phyloP scores from a whole-genome alignment of 2,329 filamentous ascomycete genomes.

The Passalora sequoiae region DNA sequence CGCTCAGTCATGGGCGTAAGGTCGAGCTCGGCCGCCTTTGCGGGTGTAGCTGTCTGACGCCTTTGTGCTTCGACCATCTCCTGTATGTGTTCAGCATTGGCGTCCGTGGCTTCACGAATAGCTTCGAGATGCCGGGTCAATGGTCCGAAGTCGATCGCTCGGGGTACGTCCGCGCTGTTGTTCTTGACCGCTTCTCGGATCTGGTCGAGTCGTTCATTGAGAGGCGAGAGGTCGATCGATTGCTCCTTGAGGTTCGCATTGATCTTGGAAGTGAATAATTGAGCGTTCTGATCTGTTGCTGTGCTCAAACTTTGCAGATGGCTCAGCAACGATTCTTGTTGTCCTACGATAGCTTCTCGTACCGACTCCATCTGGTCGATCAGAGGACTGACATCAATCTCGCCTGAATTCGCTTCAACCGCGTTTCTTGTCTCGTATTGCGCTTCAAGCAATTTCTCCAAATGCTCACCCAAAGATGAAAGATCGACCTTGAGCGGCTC shows the following conservation, averaged over 20 bases:
- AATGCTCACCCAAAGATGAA: conserved; percentile 3
- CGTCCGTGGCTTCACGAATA: conserved; percentile 18
- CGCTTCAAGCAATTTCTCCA: conserved; percentile 18
- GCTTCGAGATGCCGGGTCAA: conserved; percentile 13
- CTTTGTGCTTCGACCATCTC: conserved; percentile 18
- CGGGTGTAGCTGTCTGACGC: neutral
- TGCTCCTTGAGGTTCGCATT: conserved; percentile 11
- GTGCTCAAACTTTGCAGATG: conserved; percentile 20
- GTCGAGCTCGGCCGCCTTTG: conserved; percentile 17
- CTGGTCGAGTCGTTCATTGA: conserved; percentile 23
- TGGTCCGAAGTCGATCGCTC: no score
- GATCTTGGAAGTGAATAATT: conserved; percentile 17
- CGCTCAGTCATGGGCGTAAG: conserved; percentile 27
- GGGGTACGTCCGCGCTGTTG: conserved; percentile 12
- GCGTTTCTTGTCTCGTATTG: conserved; percentile 20
- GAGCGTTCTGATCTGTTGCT: conserved; percentile 18
- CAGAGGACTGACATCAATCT: conserved; percentile 21
- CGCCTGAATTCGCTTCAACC: conserved; percentile 11
- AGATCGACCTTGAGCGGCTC: neutral
- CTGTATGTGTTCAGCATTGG: conserved; percentile 20
- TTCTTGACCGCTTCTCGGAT: conserved; percentile 19
- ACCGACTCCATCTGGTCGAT: conserved; percentile 19
- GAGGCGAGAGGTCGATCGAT: conserved; percentile 24
- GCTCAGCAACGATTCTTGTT: conserved; percentile 1
- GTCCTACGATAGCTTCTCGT: conserved; percentile 5